A percentile compares a stretch with the other conserved stretches of the same genome.
These are phyloP conservation scores for Suillus decipiens DNA, from an alignment of 768 basidiomycete species.

Conservation along the genomic window DNA sequence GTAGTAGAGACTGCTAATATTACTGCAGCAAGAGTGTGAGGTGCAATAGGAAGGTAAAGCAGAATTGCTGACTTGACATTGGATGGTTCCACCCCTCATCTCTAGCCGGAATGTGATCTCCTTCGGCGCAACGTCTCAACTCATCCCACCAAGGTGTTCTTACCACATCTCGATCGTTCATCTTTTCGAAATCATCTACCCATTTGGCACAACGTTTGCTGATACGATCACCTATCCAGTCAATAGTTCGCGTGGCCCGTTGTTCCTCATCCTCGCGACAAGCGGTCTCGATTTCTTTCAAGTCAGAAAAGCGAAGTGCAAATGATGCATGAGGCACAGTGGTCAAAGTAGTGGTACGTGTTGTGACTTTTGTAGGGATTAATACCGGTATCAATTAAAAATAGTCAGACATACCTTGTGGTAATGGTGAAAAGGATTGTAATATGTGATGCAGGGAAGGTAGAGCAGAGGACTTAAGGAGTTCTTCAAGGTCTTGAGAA, in stretches of 20 bases:
- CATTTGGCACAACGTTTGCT: constrained; percentile 62
- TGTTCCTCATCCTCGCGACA: constrained; percentile 79
- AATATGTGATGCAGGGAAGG: constrained; percentile 74
- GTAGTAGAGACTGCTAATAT: constrained; percentile 81
- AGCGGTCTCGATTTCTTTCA: constrained; percentile 68
- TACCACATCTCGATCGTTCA: constrained; percentile 39
- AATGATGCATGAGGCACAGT: constrained; percentile 75
- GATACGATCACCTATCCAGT: constrained; percentile 83
- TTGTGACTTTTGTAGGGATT: constrained; percentile 57
- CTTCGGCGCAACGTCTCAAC: constrained; percentile 72
- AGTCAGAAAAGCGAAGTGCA: constrained; percentile 75
- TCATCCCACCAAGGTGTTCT: constrained; percentile 90
- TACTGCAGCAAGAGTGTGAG: constrained; percentile 46
- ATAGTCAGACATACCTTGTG: constrained; percentile 58
- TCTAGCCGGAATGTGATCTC: constrained; percentile 71
- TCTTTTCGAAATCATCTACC: constrained; percentile 64
- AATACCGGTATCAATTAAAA: constrained; percentile 7
- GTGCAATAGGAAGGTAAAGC: constrained; percentile 15
- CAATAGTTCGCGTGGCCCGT: constrained; percentile 77
- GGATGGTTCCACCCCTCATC: constrained; percentile 88
- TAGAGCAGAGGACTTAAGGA: constrained; percentile 58
- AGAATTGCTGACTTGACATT: constrained; percentile 59
- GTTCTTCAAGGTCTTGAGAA: constrained; percentile 66
- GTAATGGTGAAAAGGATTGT: constrained; percentile 83
- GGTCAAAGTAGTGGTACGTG: constrained; percentile 71